These are phyloP conservation scores for Heritiera littoralis DNA, from an alignment of 345 rosid genomes.

Conservation along the genomic window DNA sequence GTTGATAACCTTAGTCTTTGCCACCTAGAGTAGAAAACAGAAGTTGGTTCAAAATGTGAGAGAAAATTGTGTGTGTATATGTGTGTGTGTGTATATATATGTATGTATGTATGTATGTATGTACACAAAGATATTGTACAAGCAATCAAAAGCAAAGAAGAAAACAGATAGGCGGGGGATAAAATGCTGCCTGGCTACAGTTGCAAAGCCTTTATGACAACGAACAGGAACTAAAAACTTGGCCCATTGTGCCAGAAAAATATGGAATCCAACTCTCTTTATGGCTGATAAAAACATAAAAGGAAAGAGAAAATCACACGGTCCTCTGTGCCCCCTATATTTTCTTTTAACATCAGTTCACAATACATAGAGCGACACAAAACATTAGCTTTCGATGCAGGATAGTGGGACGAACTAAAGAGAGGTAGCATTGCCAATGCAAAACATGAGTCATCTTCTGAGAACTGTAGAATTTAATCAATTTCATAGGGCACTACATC, in stretches of 20 bases:
- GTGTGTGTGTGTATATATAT: no score
- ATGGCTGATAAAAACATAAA: not conserved
- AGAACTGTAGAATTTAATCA: not conserved
- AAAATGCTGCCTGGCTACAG: not conserved
- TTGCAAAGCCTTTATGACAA: not conserved
- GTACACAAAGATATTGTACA: not conserved
- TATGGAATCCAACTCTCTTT: not conserved
- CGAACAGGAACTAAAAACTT: not conserved
- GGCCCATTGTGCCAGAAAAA: not conserved
- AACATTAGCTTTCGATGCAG: not conserved
- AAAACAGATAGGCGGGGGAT: not conserved
- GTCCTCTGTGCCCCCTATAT: not conserved
- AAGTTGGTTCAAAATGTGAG: not conserved
- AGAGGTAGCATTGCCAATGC: not conserved
- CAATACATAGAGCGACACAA: not conserved
- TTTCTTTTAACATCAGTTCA: not conserved
- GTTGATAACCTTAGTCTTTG: conserved; percentile 87
- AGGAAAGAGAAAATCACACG: not conserved
- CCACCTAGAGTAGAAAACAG: conserved; percentile 48
- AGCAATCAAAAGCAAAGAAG: conserved; percentile 7
- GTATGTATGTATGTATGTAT: not conserved
- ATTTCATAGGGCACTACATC: not conserved
- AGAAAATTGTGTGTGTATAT: not conserved
- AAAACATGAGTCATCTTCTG: not conserved
- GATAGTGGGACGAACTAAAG: not conserved